Evolutionary conservation across 768 basidiomycete species (phyloP).

Genomic region (Phaffia australis): DNA sequence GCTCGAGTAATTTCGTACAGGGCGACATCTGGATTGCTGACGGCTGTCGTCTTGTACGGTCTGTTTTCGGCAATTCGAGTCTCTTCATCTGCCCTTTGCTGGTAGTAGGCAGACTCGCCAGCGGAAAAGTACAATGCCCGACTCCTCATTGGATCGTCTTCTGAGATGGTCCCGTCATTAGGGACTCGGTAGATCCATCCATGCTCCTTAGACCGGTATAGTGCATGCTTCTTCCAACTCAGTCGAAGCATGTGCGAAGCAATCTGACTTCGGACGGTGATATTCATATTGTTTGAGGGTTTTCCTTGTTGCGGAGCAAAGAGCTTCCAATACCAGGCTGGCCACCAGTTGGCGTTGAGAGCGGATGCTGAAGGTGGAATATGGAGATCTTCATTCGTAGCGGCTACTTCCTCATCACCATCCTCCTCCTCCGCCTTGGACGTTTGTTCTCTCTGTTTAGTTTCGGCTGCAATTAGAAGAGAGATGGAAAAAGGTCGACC

Average conservation of each 20-base stretch:
- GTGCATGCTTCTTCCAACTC: slow-evolving; percentile 75
- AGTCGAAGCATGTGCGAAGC: slow-evolving; percentile 75
- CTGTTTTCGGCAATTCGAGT: background rate
- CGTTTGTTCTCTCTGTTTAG: too few species aligned
- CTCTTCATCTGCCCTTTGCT: slow-evolving; percentile 10
- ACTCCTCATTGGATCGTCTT: slow-evolving; percentile 1
- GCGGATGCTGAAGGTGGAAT: slow-evolving; percentile 19
- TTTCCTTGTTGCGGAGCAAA: slow-evolving; percentile 49
- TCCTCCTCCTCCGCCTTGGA: too few species aligned
- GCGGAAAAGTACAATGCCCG: background rate
- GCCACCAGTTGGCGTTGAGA: slow-evolving; percentile 49
- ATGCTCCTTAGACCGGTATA: slow-evolving; percentile 72
- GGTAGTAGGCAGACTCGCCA: background rate
- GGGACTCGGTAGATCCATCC: slow-evolving; percentile 86
- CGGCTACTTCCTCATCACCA: background rate
- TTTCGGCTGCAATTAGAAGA: too few species aligned
- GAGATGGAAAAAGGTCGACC: too few species aligned
- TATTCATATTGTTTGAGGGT: slow-evolving; percentile 62
- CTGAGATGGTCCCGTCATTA: slow-evolving; percentile 15
- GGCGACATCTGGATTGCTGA: slow-evolving; percentile 50
- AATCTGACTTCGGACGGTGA: slow-evolving; percentile 71
- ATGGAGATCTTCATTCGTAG: background rate
- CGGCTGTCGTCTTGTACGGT: slow-evolving; percentile 38
- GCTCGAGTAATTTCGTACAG: slow-evolving; percentile 46
- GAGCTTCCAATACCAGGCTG: slow-evolving; percentile 94